These are phyloP conservation scores for Phytophthora fragariae DNA, from an alignment of 352 stramenopile genomes.

Conservation along the genomic window DNA sequence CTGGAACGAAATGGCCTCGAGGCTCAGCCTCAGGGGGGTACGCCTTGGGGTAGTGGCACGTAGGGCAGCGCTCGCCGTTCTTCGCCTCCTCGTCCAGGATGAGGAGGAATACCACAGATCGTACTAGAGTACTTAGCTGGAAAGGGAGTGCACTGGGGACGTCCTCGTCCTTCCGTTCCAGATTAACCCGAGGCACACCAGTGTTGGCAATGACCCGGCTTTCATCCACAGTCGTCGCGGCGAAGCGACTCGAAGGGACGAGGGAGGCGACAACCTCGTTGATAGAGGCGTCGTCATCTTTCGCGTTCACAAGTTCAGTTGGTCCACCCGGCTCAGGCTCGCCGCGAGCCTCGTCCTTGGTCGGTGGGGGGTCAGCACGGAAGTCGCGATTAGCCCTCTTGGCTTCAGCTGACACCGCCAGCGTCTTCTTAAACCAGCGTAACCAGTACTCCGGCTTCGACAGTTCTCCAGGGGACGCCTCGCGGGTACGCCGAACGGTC, in stretches of 20 bases:
- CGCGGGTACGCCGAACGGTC: neutral
- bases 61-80: neutral
- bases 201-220: neutral
- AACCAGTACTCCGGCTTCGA: neutral
- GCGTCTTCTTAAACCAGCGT: neutral
- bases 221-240: neutral
- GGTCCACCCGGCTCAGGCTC: neutral
- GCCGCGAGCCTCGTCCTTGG: neutral
- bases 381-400: neutral
- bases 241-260: neutral
- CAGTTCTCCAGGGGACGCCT: neutral
- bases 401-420: neutral
- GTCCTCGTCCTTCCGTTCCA: neutral
- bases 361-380: too few relatives aligned
- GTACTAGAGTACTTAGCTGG: neutral
- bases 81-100: neutral
- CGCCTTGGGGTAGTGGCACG: neutral
- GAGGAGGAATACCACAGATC: neutral
- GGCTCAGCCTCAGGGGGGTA: neutral
- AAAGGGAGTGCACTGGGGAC: too few relatives aligned
- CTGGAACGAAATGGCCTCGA: neutral
- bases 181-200: neutral
- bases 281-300: neutral
- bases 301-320: neutral
- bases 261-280: neutral